A percentile compares a stretch with the other conserved stretches of the same genome.
These are phyloP conservation scores for Udeniomyces megalosporus DNA, from an alignment of 768 basidiomycete genomes.

Conservation along the genomic window DNA sequence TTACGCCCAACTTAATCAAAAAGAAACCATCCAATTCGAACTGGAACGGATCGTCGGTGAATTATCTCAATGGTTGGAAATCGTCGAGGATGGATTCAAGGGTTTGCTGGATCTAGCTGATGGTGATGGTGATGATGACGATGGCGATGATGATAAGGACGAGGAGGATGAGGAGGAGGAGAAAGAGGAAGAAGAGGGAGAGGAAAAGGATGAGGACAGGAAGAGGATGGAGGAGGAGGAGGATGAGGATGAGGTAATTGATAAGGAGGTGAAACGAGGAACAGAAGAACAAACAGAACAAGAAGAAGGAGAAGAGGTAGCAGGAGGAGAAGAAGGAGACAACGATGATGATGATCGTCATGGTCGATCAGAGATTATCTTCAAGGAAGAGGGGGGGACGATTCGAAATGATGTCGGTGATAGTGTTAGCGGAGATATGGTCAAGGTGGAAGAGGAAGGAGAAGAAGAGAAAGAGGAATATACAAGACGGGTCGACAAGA, in stretches of 20 bases:
- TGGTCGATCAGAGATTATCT: too few relatives aligned
- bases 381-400: too few relatives aligned
- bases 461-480: too few relatives aligned
- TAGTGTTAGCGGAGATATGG: too few relatives aligned
- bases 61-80: conserved; percentile 10
- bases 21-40: not conserved
- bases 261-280: too few relatives aligned
- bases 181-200: not conserved
- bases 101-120: not conserved
- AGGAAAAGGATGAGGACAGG: not conserved
- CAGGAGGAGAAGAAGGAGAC: conserved; percentile 66
- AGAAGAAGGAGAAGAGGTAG: conserved; percentile 43
- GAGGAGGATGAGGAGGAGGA: not conserved
- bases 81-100: not conserved
- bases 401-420: too few relatives aligned
- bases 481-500: too few relatives aligned
- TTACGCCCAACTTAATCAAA: conserved; percentile 4
- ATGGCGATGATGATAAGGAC: not conserved
- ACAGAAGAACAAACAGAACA: not conserved
- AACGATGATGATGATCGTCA: not conserved
- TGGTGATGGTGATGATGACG: not conserved
- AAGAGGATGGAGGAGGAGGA: not conserved
- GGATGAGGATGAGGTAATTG: too few relatives aligned
- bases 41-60: conserved; percentile 10
- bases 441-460: too few relatives aligned